phyloP scores from a whole-genome alignment of 2,329 filamentous ascomycete genomes.

The Talaromyces islandicus region DNA sequence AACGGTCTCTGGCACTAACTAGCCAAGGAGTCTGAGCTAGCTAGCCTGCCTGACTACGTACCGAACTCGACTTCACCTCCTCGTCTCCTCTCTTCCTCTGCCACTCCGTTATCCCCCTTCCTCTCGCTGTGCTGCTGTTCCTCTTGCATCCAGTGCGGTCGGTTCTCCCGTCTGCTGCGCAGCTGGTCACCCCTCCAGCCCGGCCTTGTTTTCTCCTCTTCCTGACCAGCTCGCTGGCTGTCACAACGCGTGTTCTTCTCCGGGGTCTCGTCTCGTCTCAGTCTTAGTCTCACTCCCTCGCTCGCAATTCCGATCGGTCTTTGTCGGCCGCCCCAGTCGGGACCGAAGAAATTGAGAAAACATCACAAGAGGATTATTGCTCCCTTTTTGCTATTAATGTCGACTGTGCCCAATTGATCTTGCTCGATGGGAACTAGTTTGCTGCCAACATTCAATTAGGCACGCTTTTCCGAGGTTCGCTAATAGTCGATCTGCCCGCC shows the following conservation, averaged over 20 bases:
- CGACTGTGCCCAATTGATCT: neutral
- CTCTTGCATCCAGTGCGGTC: constrained; percentile 6
- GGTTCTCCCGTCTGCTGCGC: constrained; percentile 6
- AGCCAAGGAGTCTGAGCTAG: neutral
- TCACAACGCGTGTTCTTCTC: constrained; percentile 2
- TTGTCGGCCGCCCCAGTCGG: neutral
- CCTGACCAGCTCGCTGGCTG: neutral
- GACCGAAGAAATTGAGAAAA: neutral
- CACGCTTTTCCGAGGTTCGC: neutral
- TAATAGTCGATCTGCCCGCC: neutral
- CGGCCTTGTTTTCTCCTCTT: neutral
- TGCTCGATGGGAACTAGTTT: neutral
- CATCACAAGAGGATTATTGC: neutral
- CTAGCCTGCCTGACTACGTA: neutral
- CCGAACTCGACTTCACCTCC: constrained; percentile 1
- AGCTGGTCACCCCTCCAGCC: constrained; percentile 6
- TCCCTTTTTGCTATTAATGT: neutral
- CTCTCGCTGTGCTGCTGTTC: constrained; percentile 7
- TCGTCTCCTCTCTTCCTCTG: constrained; percentile 5
- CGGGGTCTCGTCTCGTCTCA: neutral
- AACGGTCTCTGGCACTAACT: neutral
- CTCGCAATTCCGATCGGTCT: constrained; percentile 5
- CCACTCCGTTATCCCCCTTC: constrained; percentile 2
- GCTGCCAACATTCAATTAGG: constrained; percentile 1
- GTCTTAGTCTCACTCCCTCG: too few relatives aligned